Evolutionary conservation across 2,329 filamentous ascomycete species (phyloP).

Genomic region (Ascochyta rabiei): DNA sequence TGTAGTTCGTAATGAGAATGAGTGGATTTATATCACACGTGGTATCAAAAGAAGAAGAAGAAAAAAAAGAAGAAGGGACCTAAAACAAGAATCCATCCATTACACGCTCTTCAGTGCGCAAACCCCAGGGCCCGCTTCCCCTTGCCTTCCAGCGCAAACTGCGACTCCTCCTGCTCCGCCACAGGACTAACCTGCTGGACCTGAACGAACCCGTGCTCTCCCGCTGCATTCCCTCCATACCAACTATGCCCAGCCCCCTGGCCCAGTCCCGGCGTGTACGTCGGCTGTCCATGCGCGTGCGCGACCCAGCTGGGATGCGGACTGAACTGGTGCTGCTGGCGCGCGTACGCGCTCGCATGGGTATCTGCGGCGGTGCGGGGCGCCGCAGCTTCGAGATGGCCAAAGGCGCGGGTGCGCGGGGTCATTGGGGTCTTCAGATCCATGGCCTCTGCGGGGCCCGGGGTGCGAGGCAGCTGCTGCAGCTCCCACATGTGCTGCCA

Average conservation of each 20-base stretch:
- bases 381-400: conserved; percentile 29
- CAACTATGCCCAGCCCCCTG: neutral
- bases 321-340: neutral
- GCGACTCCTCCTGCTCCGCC: conserved; percentile 29
- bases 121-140: conserved; percentile 26
- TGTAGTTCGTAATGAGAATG: neutral
- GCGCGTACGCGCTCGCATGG: neutral
- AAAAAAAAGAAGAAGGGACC: too few relatives aligned
- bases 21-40: conserved; percentile 17
- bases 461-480: conserved; percentile 46
- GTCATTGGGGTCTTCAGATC: conserved; percentile 37
- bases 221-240: conserved; percentile 19
- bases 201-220: conserved; percentile 12
- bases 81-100: neutral
- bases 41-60: conserved; percentile 8
- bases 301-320: conserved; percentile 12
- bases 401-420: conserved; percentile 44
- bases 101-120: conserved; percentile 9
- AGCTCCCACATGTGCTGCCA: conserved; percentile 53
- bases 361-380: too few relatives aligned
- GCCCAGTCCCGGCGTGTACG: neutral
- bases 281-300: conserved; percentile 10
- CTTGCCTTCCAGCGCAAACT: conserved; percentile 24
- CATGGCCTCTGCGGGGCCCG: conserved; percentile 37
- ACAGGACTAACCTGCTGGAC: conserved; percentile 27